A percentile compares a stretch with the other conserved stretches of the same genome.
phyloP scores from a whole-genome alignment of 176 grass and related monocot genomes.

The Bonia amplexicaulis region DNA sequence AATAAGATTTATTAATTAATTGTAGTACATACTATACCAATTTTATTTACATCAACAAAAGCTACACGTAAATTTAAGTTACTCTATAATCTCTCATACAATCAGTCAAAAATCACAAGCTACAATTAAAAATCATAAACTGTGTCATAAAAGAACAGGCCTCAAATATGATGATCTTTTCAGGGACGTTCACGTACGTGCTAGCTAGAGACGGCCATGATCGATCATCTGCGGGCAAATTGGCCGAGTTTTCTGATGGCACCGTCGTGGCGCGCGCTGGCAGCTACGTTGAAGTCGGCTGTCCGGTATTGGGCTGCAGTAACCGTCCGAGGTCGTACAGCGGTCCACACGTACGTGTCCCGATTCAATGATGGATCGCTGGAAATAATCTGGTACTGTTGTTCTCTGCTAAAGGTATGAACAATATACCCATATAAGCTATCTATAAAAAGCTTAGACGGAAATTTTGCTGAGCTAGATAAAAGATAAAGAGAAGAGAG shows the following conservation, averaged over 20 bases:
- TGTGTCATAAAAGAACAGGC: too few relatives aligned
- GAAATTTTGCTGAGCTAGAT: too few relatives aligned
- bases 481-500: too few relatives aligned
- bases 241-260: neutral
- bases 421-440: too few relatives aligned
- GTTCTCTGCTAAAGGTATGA: neutral
- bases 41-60: too few relatives aligned
- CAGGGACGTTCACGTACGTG: neutral
- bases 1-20: too few relatives aligned
- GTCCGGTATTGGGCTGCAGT: conserved; percentile 17
- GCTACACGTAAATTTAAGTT: too few relatives aligned
- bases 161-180: neutral
- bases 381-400: conserved; percentile 3
- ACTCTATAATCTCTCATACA: too few relatives aligned
- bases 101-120: too few relatives aligned
- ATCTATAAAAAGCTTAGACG: too few relatives aligned
- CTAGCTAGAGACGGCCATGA: neutral
- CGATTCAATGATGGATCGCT: neutral
- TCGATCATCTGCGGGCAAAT: neutral
- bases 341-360: conserved; percentile 3
- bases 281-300: neutral
- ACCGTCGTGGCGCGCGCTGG: neutral
- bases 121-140: too few relatives aligned
- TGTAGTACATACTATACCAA: too few relatives aligned
- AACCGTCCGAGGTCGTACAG: neutral